Evolutionary conservation across 192 early-diverging fungal species (phyloP), one percentile per base, ranked within the genome.

Genomic region (Coemansia reversa): DNA sequence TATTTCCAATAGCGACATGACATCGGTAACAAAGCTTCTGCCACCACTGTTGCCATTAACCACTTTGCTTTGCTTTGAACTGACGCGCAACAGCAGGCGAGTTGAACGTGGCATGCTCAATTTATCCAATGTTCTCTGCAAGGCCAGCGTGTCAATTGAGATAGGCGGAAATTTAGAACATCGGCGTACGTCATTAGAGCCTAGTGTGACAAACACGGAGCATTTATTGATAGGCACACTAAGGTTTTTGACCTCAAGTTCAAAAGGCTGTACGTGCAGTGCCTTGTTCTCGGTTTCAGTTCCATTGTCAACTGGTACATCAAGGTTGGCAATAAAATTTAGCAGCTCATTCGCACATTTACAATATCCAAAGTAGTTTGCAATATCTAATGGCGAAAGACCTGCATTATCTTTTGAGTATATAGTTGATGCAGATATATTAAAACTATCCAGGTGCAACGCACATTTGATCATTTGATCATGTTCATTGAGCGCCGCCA

Each of bases 291-390:
- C 63, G 0, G 53, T 22, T 11, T 9, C 19, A 5, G 49, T 47
- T 25, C 63, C 63, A 29, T 52, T 62, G 47, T 70, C 54, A 5
- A 55, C 65, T 9, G 42, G 51, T 45, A 35, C 45, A 16, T 56
- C 68, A 27, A 61, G 51, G 20, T 67, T 58, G 1, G 39, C 11
- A 19, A 30, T 39, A 24, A 62, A 59, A 22, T 52, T 58, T 27
- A 67, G 52, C 42, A 82, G 60, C 56, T 67, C 65, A 42, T 73
- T 71, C 11, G 65, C 79, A 19, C 67, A 77, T 19, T 66, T 65
- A 20, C 74, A 64, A 55, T 74, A 73, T 9, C 79, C 79, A 55
- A 77, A 65, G 58, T 73, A 82, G 58, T 76, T 77, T 24, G 70
- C 67, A 20, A 65, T 63, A 42, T 82, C 79, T 16, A 82, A 65